phyloP scores from a whole-genome alignment of 208 protist species.

The Trypanosoma cruzi region DNA sequence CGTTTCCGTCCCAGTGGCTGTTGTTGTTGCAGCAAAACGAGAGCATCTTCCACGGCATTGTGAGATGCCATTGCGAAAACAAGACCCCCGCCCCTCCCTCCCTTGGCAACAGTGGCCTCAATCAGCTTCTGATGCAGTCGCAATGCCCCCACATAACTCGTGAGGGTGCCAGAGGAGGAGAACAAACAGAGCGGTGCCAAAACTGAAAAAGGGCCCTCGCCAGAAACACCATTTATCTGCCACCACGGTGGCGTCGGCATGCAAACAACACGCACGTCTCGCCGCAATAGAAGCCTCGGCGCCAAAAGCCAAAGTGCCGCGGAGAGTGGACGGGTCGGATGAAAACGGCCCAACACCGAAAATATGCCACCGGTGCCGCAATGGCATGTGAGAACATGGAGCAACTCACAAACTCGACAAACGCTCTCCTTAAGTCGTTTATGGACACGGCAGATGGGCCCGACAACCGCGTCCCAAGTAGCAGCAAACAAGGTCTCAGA shows the following conservation, averaged over 20 bases:
- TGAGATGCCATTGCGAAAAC: constrained; percentile 10
- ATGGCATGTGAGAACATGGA: constrained; percentile 42
- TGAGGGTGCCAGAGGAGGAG: constrained; percentile 19
- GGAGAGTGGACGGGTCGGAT: background rate
- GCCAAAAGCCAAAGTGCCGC: constrained; percentile 10
- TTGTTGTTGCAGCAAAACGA: constrained; percentile 5
- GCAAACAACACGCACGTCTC: background rate
- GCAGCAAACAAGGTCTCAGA: constrained; percentile 29
- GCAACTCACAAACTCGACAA: constrained; percentile 34
- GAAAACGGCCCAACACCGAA: background rate
- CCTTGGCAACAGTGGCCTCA: constrained; percentile 5
- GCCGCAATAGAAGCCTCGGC: background rate
- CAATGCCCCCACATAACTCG: constrained; percentile 31
- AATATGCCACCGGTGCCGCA: constrained; percentile 11
- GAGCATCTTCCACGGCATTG: constrained; percentile 16
- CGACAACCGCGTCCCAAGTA: constrained; percentile 59
- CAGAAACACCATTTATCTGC: background rate
- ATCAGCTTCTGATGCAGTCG: constrained; percentile 25
- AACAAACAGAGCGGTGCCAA: constrained; percentile 15
- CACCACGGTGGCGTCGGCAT: constrained; percentile 23
- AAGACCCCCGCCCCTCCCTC: constrained; percentile 4
- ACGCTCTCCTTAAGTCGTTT: constrained; percentile 34
- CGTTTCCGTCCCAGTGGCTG: background rate
- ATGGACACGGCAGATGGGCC: constrained; percentile 46
- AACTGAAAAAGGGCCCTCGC: background rate